Evolutionary conservation across 768 basidiomycete genomes (phyloP).

Genomic region (Trametopsis cervina): DNA sequence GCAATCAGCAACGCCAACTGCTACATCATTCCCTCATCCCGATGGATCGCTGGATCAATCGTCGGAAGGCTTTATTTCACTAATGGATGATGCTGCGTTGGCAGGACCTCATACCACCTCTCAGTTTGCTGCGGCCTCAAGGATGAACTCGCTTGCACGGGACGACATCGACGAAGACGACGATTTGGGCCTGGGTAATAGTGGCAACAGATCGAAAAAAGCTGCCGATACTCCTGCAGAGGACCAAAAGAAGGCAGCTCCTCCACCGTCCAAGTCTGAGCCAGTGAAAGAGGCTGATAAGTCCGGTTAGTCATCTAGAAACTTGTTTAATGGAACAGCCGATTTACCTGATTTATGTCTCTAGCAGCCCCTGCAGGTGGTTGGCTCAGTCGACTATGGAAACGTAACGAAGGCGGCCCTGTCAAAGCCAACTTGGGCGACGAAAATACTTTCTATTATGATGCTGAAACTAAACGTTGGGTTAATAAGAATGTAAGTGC

Average conservation of each 20-base stretch:
- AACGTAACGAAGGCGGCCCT: conserved; percentile 63
- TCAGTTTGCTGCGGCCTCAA: conserved; percentile 18
- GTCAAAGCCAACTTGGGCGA: conserved; percentile 92
- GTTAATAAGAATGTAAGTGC: conserved; percentile 80
- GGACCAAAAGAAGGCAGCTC: conserved; percentile 8
- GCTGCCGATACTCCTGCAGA: conserved; percentile 20
- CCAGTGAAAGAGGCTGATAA: conserved; percentile 20
- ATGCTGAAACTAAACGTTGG: conserved; percentile 94
- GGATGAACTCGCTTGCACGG: conserved; percentile 36
- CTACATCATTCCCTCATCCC: conserved; percentile 54
- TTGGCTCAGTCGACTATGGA: conserved; percentile 86
- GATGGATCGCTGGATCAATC: conserved; percentile 29
- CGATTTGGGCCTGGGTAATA: conserved; percentile 89
- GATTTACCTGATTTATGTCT: background rate
- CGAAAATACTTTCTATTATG: conserved; percentile 85
- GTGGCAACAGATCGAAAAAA: conserved; percentile 32
- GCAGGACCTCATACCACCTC: conserved; percentile 20
- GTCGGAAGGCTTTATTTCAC: conserved; percentile 63
- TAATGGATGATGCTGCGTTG: conserved; percentile 62
- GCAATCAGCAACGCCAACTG: conserved; percentile 54
- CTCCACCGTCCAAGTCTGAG: conserved; percentile 6
- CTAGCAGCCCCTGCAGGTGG: conserved; percentile 34
- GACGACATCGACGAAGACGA: conserved; percentile 82
- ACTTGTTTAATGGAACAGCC: background rate
- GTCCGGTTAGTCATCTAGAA: conserved; percentile 23